phyloP scores from a whole-genome alignment of 306 rosid species.

The Fagus crenata region DNA sequence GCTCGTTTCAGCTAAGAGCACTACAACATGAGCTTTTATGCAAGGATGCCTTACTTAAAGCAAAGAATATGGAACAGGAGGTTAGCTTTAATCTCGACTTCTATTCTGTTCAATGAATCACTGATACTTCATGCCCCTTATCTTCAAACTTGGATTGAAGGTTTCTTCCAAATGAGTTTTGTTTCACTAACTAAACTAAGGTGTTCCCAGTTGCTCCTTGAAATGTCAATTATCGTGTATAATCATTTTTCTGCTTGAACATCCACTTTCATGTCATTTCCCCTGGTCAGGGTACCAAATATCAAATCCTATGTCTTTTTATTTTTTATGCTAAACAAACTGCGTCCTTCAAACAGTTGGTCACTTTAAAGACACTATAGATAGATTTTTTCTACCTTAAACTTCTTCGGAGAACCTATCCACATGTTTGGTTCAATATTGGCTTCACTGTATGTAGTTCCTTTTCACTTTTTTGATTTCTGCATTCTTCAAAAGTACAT shows the following conservation, averaged over 20 bases:
- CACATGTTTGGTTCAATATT: no score
- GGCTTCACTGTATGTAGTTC: no score
- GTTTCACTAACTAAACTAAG: neutral
- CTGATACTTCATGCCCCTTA: no score
- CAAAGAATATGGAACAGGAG: constrained; percentile 39
- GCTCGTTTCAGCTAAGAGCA: constrained; percentile 54
- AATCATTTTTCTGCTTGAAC: neutral
- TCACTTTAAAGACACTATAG: neutral
- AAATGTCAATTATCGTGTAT: neutral
- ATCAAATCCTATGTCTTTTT: neutral
- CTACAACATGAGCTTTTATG: constrained; percentile 74
- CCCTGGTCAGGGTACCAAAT: neutral
- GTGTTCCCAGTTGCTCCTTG: neutral
- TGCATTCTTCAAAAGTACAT: neutral
- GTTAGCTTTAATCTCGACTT: constrained; percentile 32
- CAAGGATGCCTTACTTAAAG: constrained; percentile 66
- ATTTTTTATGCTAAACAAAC: neutral
- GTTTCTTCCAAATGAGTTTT: neutral
- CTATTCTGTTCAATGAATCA: neutral
- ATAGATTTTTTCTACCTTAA: neutral
- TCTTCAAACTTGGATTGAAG: neutral
- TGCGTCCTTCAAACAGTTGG: neutral
- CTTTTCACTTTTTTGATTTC: neutral
- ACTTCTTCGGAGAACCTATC: neutral
- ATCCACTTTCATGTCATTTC: neutral